Evolutionary conservation across 139 green algal genomes (phyloP).

Genomic region (Astrephomene gubernaculifera): DNA sequence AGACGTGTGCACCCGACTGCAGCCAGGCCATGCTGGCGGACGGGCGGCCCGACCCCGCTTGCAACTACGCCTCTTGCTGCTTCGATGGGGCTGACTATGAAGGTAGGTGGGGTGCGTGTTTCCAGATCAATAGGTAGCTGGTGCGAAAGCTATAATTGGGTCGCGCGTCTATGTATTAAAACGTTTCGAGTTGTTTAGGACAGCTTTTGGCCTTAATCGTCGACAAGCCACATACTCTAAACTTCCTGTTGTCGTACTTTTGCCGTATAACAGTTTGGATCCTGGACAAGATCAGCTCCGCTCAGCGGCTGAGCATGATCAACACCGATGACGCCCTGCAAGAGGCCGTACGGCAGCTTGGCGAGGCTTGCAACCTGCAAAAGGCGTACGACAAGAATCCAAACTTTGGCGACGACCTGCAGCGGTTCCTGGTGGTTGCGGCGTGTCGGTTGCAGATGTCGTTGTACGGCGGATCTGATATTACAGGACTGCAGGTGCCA

Average conservation of each 20-base stretch:
- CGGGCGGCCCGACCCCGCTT: conserved; percentile 5
- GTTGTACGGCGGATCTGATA: neutral
- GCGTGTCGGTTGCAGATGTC: conserved; percentile 1
- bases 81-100: conserved; percentile 26
- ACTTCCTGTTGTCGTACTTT: neutral
- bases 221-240: no score
- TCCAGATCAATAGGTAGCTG: no score
- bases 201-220: no score
- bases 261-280: conserved; percentile 18
- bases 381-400: neutral
- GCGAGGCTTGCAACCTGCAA: conserved; percentile 12
- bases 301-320: neutral
- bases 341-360: neutral
- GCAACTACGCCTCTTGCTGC: conserved; percentile 25
- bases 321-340: neutral
- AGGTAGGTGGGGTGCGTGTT: no score
- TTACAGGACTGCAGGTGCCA: neutral
- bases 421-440: conserved; percentile 21
- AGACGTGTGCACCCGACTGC: conserved; percentile 16
- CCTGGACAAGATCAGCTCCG: neutral
- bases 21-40: conserved; percentile 9
- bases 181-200: no score
- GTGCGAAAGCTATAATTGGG: no score
- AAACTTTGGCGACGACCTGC: neutral
- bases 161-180: no score